Percentiles rank a stretch among this genome's conserved stretches.
phyloP scores from a whole-genome alignment of 2,329 filamentous ascomycete species.

The Fusarium chaquense region DNA sequence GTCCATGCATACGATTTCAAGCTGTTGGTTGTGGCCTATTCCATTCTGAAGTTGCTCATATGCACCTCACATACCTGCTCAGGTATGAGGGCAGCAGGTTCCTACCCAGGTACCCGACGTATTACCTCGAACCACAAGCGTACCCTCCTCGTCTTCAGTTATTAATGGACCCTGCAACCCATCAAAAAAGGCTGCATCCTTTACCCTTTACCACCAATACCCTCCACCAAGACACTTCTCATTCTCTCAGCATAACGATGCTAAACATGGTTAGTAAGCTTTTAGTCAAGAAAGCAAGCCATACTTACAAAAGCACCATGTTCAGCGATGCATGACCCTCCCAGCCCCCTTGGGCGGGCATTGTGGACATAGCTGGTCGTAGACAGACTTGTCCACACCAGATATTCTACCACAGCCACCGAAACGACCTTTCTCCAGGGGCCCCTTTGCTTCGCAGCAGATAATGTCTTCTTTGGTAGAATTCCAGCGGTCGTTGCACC shows the following conservation, averaged over 20 bases:
- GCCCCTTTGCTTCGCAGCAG: neutral
- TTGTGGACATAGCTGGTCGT: neutral
- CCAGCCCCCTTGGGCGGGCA: neutral
- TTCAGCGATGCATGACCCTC: neutral
- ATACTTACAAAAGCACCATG: neutral
- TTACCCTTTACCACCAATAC: neutral
- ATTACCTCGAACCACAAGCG: too few species aligned
- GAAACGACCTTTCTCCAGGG: neutral
- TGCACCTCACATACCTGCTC: too few species aligned
- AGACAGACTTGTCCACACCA: neutral
- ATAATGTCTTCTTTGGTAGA: neutral
- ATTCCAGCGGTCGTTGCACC: neutral
- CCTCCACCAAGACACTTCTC: neutral
- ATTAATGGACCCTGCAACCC: neutral
- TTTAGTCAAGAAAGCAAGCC: neutral
- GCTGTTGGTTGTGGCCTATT: too few species aligned
- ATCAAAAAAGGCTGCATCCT: neutral
- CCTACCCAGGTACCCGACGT: too few species aligned
- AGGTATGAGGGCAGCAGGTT: too few species aligned
- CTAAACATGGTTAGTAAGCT: neutral
- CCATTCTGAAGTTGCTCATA: too few species aligned
- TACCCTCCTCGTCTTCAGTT: neutral
- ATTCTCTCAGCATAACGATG: neutral
- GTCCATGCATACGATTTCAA: neutral
- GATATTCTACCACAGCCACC: neutral